Percentiles rank a stretch among this genome's conserved stretches.
phyloP scores from a whole-genome alignment of 2,329 filamentous ascomycete species.

The Coniochaeta ligniaria region DNA sequence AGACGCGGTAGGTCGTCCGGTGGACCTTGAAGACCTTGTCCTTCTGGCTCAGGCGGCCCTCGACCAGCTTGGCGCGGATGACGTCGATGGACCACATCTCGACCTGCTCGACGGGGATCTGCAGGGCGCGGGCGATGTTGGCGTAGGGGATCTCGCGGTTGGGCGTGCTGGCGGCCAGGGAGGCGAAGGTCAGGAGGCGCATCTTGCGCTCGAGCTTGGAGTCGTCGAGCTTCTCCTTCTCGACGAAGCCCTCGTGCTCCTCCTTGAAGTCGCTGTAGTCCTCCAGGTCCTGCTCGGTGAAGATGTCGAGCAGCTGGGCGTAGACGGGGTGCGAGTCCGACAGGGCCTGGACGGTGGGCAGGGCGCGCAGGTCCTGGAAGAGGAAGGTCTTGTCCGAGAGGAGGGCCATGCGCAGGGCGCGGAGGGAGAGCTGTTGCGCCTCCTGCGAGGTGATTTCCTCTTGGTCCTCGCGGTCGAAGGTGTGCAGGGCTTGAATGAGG shows the following conservation, averaged over 20 bases:
- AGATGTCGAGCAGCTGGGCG: constrained; percentile 91
- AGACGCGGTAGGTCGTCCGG: constrained; percentile 92
- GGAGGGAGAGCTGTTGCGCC: constrained; percentile 52
- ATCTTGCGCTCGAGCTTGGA: constrained; percentile 86
- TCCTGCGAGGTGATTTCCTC: constrained; percentile 51
- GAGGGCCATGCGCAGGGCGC: constrained; percentile 47
- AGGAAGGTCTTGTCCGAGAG: constrained; percentile 52
- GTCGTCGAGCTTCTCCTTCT: constrained; percentile 65
- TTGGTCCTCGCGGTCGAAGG: constrained; percentile 49
- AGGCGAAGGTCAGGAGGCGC: constrained; percentile 87
- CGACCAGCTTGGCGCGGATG: constrained; percentile 89
- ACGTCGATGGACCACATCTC: constrained; percentile 99
- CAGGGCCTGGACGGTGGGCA: constrained; percentile 79
- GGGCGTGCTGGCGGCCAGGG: constrained; percentile 74
- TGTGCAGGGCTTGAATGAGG: constrained; percentile 53
- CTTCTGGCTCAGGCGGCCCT: constrained; percentile 92
- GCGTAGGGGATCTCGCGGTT: constrained; percentile 84
- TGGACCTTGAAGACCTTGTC: constrained; percentile 92
- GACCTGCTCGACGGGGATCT: constrained; percentile 75
- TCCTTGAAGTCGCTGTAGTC: constrained; percentile 95
- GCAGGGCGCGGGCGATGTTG: constrained; percentile 75
- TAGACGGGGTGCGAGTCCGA: constrained; percentile 76
- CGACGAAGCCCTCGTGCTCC: constrained; percentile 80
- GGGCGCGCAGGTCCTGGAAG: constrained; percentile 75
- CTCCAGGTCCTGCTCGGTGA: constrained; percentile 88